A percentile compares a stretch with the other conserved stretches of the same genome.
Conservation (phyloP, 768 basidiomycete species). For the Amanita phalloides region DNA sequence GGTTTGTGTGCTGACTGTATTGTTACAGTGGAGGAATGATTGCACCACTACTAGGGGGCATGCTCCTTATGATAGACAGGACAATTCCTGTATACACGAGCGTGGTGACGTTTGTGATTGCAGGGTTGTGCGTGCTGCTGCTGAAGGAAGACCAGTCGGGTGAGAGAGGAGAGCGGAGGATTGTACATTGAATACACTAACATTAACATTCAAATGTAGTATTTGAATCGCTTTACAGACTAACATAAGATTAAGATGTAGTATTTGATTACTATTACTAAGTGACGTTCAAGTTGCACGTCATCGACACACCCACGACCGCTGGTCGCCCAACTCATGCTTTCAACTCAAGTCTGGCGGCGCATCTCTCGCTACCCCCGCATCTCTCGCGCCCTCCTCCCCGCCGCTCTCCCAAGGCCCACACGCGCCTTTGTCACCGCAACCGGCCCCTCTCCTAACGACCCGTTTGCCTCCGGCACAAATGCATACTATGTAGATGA, state of each 20-base stretch:
- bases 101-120: conserved; percentile 51
- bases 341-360: conserved; percentile 23
- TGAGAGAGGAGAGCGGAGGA: conserved; percentile 12
- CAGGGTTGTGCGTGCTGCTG: conserved; percentile 51
- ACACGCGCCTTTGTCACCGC: conserved; percentile 34
- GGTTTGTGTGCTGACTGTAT: conserved; percentile 3
- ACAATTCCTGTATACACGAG: conserved; percentile 73
- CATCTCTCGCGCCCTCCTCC: conserved; percentile 7
- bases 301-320: no score
- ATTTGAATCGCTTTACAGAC: no score
- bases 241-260: no score
- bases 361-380: conserved; percentile 15
- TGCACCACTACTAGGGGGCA: conserved; percentile 71
- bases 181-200: conserved; percentile 15
- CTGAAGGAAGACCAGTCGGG: conserved; percentile 34
- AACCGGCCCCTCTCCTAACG: conserved; percentile 60
- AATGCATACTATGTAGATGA: conserved; percentile 95
- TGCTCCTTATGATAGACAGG: conserved; percentile 53
- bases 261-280: no score
- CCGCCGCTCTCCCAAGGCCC: conserved; percentile 9
- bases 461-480: conserved; percentile 86
- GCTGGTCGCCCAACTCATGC: conserved; percentile 12
- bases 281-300: no score
- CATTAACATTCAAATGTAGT: no score
- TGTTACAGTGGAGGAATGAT: conserved; percentile 73